Evolutionary conservation across 169 alveolate species (phyloP), one percentile per base, ranked within the genome.

Genomic region (Babesia ovata): DNA sequence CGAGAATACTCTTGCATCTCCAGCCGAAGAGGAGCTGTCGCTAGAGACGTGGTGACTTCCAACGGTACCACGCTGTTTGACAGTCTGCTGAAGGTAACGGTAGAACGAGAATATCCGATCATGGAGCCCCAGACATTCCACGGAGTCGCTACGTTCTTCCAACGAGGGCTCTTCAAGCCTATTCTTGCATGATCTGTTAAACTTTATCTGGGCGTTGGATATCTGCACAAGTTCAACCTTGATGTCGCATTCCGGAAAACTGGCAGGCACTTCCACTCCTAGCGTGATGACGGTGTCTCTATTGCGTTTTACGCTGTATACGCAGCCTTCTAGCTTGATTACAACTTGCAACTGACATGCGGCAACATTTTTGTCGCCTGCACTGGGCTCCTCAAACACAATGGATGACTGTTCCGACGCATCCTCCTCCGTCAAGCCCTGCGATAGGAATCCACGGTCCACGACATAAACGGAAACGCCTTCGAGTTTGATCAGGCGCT

Each of bases 371-470:
- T 21, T 3, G n/a, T 57, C 59, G 0, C 49, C 61, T 4, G 8
- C 26, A 11, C 42, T 53, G 24, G 87, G 63, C 33, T 42, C 82
- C 59, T 79, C 87, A 53, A 79, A 79, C 16, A 22, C 62, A 22
- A 79, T 57, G 26, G 62, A 62, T 17, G 53, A 50, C 28, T 69
- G 28, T 10, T 19, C 13, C n/a, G 54, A 77, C 11, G 36, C 72
- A 0, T 46, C 12, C 14, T 12, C 24, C 21, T 26, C 50, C 4
- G 58, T 13, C 45, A 57, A 49, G 45, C 24, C 11, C 70, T 17
- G 39, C 65, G 76, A 26, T n/a, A 67, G 50, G 26, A 67, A 67
- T 17, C 87, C 75, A 11, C 53, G 78, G 19, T 70, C 87, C 22
- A 67, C 21, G 42, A 66, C 33, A 22, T 65, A 39, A 14, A 79